Percentiles rank a stretch among this genome's conserved stretches.
phyloP scores from a whole-genome alignment of 805 yeast species.

The Alloascoidea africana region DNA sequence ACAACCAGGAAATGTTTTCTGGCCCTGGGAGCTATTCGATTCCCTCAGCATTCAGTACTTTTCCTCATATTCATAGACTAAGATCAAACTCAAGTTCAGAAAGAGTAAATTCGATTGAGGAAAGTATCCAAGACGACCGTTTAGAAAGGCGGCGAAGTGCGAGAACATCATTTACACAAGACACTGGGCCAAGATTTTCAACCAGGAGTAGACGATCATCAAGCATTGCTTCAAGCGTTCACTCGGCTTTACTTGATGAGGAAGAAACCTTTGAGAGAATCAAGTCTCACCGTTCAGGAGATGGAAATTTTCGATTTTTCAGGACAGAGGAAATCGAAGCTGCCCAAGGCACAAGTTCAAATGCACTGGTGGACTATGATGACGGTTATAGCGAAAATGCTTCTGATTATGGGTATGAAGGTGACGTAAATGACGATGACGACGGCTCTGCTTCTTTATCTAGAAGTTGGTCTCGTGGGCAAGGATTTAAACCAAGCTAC shows the following conservation, averaged over 20 bases:
- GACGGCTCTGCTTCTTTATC: conserved; percentile 17
- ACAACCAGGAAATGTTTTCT: conserved; percentile 44
- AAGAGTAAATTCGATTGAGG: conserved; percentile 4
- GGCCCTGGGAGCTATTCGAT: conserved; percentile 60
- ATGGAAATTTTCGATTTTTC: conserved; percentile 58
- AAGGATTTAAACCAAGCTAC: conserved; percentile 4
- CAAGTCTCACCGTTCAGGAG: conserved; percentile 8
- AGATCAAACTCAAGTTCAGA: conserved; percentile 10
- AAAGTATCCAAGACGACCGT: conserved; percentile 2
- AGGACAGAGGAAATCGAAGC: conserved; percentile 67
- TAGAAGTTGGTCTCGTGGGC: conserved; percentile 6
- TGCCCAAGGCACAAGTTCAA: conserved; percentile 76
- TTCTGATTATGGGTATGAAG: conserved; percentile 13
- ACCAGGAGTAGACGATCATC: conserved; percentile 5
- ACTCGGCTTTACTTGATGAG: conserved; percentile 3
- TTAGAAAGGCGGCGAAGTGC: conserved; percentile 2
- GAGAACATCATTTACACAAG: not conserved
- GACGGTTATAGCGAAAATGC: conserved; percentile 49
- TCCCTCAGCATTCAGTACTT: conserved; percentile 55
- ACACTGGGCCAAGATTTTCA: conserved; percentile 2
- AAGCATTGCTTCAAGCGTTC: conserved; percentile 4
- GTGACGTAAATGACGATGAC: conserved; percentile 15
- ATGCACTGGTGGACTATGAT: conserved; percentile 56
- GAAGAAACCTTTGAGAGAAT: not conserved
- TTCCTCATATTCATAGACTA: conserved; percentile 29